A percentile compares a stretch with the other conserved stretches of the same genome.
Evolutionary conservation across 495 filamentous ascomycete genomes (phyloP).

Genomic region (Lasiosphaeria ovina): DNA sequence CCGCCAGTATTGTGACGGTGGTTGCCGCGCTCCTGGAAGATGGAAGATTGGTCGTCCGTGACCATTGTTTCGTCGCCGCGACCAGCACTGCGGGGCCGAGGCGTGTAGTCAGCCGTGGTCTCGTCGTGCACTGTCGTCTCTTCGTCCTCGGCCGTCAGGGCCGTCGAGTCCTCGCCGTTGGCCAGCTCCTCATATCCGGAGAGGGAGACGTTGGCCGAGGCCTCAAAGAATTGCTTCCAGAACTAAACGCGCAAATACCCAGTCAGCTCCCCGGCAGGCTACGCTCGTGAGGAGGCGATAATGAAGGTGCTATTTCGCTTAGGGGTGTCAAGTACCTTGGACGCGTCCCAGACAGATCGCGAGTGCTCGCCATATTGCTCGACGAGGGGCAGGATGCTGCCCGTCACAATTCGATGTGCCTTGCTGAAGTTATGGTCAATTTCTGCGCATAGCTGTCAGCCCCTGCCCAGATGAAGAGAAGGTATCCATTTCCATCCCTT

Average conservation of each 20-base stretch:
- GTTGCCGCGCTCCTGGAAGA: constrained; percentile 27
- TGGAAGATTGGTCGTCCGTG: constrained; percentile 34
- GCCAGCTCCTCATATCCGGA: constrained; percentile 87
- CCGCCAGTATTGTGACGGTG: constrained; percentile 21
- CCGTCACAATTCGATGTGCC: constrained; percentile 93
- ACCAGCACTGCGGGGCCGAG: constrained; percentile 35
- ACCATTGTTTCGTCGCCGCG: constrained; percentile 31
- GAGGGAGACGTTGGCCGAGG: constrained; percentile 94
- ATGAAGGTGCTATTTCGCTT: constrained; percentile 10
- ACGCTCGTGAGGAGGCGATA: background rate
- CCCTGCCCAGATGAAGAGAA: background rate
- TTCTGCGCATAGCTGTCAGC: constrained; percentile 52
- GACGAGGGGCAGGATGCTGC: constrained; percentile 89
- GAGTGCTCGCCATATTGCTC: constrained; percentile 96
- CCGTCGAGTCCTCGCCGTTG: constrained; percentile 50
- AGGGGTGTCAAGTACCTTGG: constrained; percentile 60
- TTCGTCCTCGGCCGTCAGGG: constrained; percentile 31
- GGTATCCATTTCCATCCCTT: background rate
- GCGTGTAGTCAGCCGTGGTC: constrained; percentile 43
- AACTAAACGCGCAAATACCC: constrained; percentile 56
- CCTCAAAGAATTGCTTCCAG: constrained; percentile 99
- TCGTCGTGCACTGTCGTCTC: constrained; percentile 38
- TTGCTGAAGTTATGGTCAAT: constrained; percentile 98
- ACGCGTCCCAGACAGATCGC: constrained; percentile 91
- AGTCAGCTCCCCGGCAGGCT: background rate